Evolutionary conservation across 1,139 yeast species (phyloP).

Genomic region (Wickerhamiella pararugosa): DNA sequence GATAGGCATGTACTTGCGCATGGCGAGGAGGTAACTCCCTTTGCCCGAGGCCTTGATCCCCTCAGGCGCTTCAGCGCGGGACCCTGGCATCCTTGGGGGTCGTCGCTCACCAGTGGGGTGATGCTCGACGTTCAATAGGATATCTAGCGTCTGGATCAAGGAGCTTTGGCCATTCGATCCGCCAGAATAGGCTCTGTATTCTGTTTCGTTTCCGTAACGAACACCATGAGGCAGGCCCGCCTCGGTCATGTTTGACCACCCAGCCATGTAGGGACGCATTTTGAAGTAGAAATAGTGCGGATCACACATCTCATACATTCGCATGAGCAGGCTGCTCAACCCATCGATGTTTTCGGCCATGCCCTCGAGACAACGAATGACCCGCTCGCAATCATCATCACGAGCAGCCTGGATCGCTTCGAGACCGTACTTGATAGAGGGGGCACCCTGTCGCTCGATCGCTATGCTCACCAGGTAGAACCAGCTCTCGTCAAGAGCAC

Average conservation of each 20-base stretch:
- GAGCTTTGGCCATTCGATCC: constrained; percentile 94
- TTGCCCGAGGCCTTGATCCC: constrained; percentile 2
- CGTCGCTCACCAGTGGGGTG: constrained; percentile 52
- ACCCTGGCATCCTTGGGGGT: constrained; percentile 12
- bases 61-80: neutral
- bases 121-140: constrained; percentile 61
- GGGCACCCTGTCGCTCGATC: constrained; percentile 71
- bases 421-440: constrained; percentile 42
- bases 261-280: constrained; percentile 80
- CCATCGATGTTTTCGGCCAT: constrained; percentile 66
- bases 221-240: constrained; percentile 76
- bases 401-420: constrained; percentile 47
- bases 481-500: constrained; percentile 87
- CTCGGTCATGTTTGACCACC: constrained; percentile 86
- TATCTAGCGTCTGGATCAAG: constrained; percentile 71
- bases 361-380: constrained; percentile 37
- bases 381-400: constrained; percentile 26
- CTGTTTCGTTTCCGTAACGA: constrained; percentile 49
- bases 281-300: constrained; percentile 82
- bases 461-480: constrained; percentile 78
- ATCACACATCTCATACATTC: constrained; percentile 90
- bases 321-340: constrained; percentile 59
- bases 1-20: constrained; percentile 84
- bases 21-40: constrained; percentile 58
- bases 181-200: constrained; percentile 55